Evolutionary conservation across 345 rosid genomes (phyloP).

Genomic region (Ailanthus altissimus): DNA sequence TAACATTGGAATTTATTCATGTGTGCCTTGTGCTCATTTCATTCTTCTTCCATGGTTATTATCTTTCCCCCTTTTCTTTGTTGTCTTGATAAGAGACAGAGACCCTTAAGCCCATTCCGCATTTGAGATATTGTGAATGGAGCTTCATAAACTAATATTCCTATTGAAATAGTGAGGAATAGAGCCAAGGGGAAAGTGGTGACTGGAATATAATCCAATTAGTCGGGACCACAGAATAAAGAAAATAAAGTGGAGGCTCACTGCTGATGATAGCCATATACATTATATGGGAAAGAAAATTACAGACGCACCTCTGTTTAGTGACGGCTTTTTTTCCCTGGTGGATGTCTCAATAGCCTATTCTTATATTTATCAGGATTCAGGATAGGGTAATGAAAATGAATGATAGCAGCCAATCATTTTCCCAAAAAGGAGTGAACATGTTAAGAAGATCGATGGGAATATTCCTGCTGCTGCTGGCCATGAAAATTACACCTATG

Average conservation of each 20-base stretch:
- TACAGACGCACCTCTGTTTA: background rate
- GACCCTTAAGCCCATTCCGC: background rate
- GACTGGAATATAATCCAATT: background rate
- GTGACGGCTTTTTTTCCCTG: background rate
- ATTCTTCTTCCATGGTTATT: background rate
- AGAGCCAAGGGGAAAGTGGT: background rate
- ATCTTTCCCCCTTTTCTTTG: background rate
- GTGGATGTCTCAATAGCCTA: background rate
- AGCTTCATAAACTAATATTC: background rate
- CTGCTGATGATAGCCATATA: background rate
- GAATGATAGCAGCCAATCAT: background rate
- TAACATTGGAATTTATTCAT: slow-evolving; percentile 23
- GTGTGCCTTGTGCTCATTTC: background rate
- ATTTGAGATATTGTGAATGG: background rate
- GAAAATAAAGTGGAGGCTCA: background rate
- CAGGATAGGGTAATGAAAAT: background rate
- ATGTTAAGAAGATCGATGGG: background rate
- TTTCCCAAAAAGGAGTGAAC: background rate
- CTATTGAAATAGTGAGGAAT: background rate
- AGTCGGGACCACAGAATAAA: background rate
- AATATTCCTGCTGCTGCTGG: background rate
- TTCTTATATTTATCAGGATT: background rate
- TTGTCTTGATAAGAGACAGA: background rate
- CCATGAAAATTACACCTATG: background rate
- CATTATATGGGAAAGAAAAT: background rate